Percentiles rank a stretch among this genome's conserved stretches.
Evolutionary conservation across 2,329 filamentous ascomycete genomes (phyloP).

Genomic region (Fusarium humuli): DNA sequence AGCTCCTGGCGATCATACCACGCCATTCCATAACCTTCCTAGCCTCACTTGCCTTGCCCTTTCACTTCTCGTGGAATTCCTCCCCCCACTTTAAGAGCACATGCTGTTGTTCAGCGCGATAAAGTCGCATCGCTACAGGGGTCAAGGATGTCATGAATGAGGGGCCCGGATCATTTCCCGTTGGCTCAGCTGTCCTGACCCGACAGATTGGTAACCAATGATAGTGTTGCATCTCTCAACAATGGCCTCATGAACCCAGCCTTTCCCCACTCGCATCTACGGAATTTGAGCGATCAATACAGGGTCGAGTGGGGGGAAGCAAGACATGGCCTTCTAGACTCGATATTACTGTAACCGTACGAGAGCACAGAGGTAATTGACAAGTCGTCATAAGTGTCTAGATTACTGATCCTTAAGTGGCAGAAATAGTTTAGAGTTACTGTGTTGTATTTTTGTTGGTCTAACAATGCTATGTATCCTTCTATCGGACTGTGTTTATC

Average conservation of each 20-base stretch:
- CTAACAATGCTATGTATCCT: constrained; percentile 26
- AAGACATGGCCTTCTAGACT: constrained; percentile 1
- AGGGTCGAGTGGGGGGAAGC: background rate
- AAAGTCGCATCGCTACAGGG: background rate
- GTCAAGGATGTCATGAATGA: constrained; percentile 3
- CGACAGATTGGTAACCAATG: constrained; percentile 37
- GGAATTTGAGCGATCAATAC: constrained; percentile 7
- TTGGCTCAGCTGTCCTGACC: constrained; percentile 35
- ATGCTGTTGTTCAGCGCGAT: constrained; percentile 2
- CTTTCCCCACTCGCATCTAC: constrained; percentile 5
- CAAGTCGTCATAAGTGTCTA: background rate
- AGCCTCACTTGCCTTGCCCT: background rate
- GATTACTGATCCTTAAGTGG: background rate
- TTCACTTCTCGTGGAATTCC: background rate
- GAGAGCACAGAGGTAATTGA: background rate
- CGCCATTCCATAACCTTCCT: background rate
- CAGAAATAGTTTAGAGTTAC: constrained; percentile 11
- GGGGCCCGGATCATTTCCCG: constrained; percentile 29
- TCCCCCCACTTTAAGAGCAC: constrained; percentile 14
- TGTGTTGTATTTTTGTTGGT: constrained; percentile 20
- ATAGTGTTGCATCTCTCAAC: background rate
- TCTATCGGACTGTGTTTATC: constrained; percentile 1
- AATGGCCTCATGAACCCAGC: constrained; percentile 26
- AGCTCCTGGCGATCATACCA: constrained; percentile 24
- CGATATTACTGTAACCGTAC: constrained; percentile 1